Percentiles rank a stretch among this genome's conserved stretches.
Evolutionary conservation across 257 asterid species (phyloP).

Genomic region (Prunella vulgaris): DNA sequence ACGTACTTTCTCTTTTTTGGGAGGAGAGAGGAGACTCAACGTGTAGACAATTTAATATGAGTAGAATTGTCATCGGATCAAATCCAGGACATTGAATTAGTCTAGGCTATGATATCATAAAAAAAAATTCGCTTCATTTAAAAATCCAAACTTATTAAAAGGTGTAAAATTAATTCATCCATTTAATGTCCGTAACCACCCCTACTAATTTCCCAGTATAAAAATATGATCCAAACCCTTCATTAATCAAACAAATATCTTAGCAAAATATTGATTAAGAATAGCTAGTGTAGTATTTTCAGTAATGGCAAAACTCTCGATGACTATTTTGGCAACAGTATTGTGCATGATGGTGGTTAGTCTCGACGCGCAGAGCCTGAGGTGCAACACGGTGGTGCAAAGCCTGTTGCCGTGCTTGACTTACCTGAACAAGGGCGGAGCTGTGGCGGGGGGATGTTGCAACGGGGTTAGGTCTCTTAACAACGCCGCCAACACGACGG

Average conservation of each 20-base stretch:
- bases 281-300: too few species aligned
- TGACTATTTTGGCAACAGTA: not conserved
- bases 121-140: too few species aligned
- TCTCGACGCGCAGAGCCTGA: not conserved
- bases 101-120: too few species aligned
- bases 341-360: constrained; percentile 1
- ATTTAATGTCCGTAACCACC: too few species aligned
- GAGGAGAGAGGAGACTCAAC: too few species aligned
- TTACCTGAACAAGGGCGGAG: constrained; percentile 17
- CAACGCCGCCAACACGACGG: not conserved
- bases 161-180: too few species aligned
- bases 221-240: not conserved
- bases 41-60: too few species aligned
- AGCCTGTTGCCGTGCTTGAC: constrained; percentile 13
- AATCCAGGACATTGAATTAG: too few species aligned
- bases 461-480: constrained; percentile 11
- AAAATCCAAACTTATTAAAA: too few species aligned
- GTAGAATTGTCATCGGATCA: too few species aligned
- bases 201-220: constrained; percentile 1
- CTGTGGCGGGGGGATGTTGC: constrained; percentile 22
- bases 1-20: too few species aligned
- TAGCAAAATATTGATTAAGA: not conserved
- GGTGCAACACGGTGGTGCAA: constrained; percentile 17
- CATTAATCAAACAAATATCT: not conserved
- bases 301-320: constrained; percentile 10